Percentiles rank a stretch among this genome's conserved stretches.
Conservation (phyloP, 768 basidiomycete species). For the Asterophora lycoperdoides region DNA sequence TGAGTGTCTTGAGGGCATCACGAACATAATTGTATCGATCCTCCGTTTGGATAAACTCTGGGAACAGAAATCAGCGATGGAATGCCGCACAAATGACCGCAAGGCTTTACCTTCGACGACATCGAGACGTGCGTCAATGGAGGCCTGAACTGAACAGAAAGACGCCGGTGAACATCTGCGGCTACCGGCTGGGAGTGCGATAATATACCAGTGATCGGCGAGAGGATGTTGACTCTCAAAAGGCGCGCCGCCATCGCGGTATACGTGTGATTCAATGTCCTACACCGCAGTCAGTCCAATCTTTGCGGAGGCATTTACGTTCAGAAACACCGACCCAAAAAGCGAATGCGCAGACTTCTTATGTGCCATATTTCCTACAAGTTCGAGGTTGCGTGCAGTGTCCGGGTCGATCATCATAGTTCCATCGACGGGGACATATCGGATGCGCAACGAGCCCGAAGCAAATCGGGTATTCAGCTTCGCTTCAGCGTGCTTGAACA, state of each 20-base stretch:
- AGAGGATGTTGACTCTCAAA: conserved; percentile 73
- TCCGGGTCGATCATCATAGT: conserved; percentile 95
- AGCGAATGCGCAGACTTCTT: conserved; percentile 72
- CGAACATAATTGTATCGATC: conserved; percentile 66
- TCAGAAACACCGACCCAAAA: conserved; percentile 58
- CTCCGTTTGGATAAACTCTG: conserved; percentile 76
- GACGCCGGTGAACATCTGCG: background rate
- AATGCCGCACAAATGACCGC: background rate
- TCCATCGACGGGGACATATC: conserved; percentile 78
- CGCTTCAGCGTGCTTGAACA: conserved; percentile 81
- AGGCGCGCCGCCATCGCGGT: conserved; percentile 89
- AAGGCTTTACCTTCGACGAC: conserved; percentile 68
- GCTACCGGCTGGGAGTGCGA: background rate
- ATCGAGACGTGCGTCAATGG: conserved; percentile 80
- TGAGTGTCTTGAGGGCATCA: conserved; percentile 63
- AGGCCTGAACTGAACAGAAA: conserved; percentile 41
- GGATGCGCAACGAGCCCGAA: conserved; percentile 63
- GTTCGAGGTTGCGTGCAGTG: conserved; percentile 82
- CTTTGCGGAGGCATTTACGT: background rate
- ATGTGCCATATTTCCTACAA: conserved; percentile 70
- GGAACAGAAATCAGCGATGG: conserved; percentile 9
- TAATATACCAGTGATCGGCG: conserved; percentile 65
- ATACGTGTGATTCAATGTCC: conserved; percentile 73
- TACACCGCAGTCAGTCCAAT: background rate
- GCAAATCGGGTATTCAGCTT: conserved; percentile 71